Evolutionary conservation across 805 yeast genomes (phyloP), one percentile per base, ranked within the genome.

Genomic region (Blastobotrys americana): DNA sequence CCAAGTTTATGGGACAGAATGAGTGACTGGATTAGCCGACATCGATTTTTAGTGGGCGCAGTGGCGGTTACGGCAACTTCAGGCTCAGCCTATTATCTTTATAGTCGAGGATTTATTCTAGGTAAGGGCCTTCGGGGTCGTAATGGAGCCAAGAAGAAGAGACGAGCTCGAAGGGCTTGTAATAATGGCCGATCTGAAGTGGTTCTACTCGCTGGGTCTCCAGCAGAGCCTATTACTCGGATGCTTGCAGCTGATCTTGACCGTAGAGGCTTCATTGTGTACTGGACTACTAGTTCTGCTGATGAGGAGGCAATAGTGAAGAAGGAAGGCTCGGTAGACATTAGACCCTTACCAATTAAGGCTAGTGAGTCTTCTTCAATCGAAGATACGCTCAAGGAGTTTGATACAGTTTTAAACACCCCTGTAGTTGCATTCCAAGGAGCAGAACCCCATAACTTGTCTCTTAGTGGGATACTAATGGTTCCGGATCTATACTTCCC

Each of bases 161-260:
- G 90, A 54, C 66, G 80, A 46, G 94, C 88, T 1, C 70, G 72
- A 3, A 72, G 78, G 47, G 67, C 86, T 25, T 54, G 73, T 3
- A 80, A 80, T 48, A 93, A 95, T 1, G 83, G 84, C 2, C 67
- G 96, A 41, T 72, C 73, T 48, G 93, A 85, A 54, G 90, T 84
- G 5, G 76, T 86, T 2, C 66, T 87, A 17, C 66, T 86, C 3
- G 72, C 85, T 3, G 95, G 95, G 1, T 80, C 87, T 1, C 88
- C 89, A 2, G 70, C 77, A 2, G 90, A 84, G 50, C 86, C 87
- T 1, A 65, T 84, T 45, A 78, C 86, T 1, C 71, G 84, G 46
- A 69, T 80, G 42, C 65, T 86, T 23, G 84, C 88, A 1, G 70
- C 75, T 45, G 95, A 86, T 58, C 71, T 86, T 50, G 88, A 84